Conservation (phyloP, 345 rosid genomes). For the Syzygium aqueum region DNA sequence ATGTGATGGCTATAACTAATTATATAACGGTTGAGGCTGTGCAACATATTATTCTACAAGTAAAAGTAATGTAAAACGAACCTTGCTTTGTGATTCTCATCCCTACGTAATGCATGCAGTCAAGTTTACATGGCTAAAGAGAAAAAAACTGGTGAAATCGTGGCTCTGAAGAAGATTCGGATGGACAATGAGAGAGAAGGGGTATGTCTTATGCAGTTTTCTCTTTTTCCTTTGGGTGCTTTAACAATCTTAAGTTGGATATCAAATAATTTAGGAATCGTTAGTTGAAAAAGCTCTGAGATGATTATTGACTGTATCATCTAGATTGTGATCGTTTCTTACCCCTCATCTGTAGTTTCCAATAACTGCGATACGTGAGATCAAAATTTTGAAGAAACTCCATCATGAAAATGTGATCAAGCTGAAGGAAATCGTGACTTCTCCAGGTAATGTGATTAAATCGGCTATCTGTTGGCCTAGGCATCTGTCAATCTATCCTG, state of each 20-base stretch:
- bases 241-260: neutral
- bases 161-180: conserved; percentile 88
- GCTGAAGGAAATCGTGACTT: conserved; percentile 69
- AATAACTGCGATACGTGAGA: conserved; percentile 76
- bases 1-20: neutral
- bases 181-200: conserved; percentile 99
- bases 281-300: neutral
- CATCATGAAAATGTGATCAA: conserved; percentile 65
- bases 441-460: conserved; percentile 38
- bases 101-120: conserved; percentile 28
- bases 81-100: neutral
- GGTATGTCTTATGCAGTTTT: conserved; percentile 29
- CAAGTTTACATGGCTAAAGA: conserved; percentile 97
- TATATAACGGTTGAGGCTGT: neutral
- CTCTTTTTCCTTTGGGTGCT: neutral
- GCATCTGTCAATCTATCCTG: neutral
- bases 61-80: neutral
- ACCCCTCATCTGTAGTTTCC: conserved; percentile 40
- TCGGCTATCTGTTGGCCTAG: neutral
- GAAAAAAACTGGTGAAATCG: conserved; percentile 79
- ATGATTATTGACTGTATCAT: neutral
- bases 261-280: neutral
- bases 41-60: neutral
- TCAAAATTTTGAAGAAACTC: conserved; percentile 69
- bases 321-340: neutral